Base-by-base conservation (phyloP, 441 rosid species). In the Codiaeum variegatum region DNA sequence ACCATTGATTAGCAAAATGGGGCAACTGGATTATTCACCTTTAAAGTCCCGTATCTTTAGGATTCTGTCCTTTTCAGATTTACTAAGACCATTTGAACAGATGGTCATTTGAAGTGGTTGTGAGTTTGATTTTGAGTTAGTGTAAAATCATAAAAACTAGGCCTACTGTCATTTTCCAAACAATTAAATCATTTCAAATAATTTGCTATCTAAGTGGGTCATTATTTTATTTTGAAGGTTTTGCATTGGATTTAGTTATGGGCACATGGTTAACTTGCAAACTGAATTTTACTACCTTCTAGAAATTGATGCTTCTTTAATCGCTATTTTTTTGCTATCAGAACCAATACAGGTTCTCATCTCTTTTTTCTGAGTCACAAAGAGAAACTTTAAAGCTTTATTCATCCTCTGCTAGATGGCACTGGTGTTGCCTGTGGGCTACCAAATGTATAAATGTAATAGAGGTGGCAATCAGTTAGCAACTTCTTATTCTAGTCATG, bases 1-100 rank as follows among this genome's bases (percentile, higher is more conserved):
- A n/a, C 36, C 44, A 60, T 46, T 70, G 52, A 70, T 51, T 70
- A 29, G 59, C 36, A 15, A 9, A 49, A 54, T 29, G 15, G 69
- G 36, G 19, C 38, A 46, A 28, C 32, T 49, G 42, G 42, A 38
- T 1, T 38, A 38, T 2, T 38, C 18, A 31, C 15, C 34, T 69
- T 38, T 34, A 42, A 26, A 10, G 51, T 51, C 29, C 29, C 32
- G n/a, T 24, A 67, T 31, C 46, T 19, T 12, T 31, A 31, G 61
- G 44, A n/a, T 18, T 55, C 71, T 67, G 28, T 12, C 61, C 19
- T 32, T 32, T 51, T 29, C 31, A 16, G 70, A 18, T 21, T 36
- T 21, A 23, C 47, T 51, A 40, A 40, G 44, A 8, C 13, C 2
- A 40, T 40, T 40, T 40, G 12, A 0, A 38, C 10, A 40, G 44